A percentile compares a stretch with the other conserved stretches of the same genome.
These are phyloP conservation scores for Quercus tomentella DNA, from an alignment of 331 rosid genomes.

Conservation along the genomic window DNA sequence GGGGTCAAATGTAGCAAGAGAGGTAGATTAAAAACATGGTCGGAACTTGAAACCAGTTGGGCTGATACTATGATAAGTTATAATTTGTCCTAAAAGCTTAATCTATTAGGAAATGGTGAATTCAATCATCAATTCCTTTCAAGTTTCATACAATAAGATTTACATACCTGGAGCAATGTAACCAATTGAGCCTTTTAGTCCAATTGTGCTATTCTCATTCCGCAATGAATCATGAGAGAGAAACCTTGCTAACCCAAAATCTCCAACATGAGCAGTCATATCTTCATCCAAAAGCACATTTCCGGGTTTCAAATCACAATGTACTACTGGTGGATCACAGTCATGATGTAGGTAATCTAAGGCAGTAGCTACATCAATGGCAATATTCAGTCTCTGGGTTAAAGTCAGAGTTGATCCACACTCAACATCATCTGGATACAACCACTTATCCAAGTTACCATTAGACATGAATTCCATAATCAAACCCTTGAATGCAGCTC, in stretches of 20 bases:
- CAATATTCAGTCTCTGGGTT: constrained; percentile 9
- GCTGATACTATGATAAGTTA: too few relatives aligned
- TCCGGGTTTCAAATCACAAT: constrained; percentile 47
- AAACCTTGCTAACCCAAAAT: constrained; percentile 56
- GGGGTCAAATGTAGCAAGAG: too few relatives aligned
- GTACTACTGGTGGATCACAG: constrained; percentile 27
- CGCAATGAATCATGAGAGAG: constrained; percentile 7
- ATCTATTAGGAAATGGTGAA: too few relatives aligned
- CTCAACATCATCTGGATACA: constrained; percentile 21
- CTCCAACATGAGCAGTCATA: constrained; percentile 48
- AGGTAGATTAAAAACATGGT: too few relatives aligned
- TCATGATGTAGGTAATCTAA: constrained; percentile 17
- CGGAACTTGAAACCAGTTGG: too few relatives aligned
- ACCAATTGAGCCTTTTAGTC: constrained; percentile 46
- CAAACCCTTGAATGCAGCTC: constrained; percentile 41
- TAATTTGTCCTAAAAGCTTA: too few relatives aligned
- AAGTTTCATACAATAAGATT: not conserved
- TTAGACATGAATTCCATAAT: constrained; percentile 39
- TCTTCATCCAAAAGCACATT: constrained; percentile 43
- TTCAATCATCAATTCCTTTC: rapidly evolving
- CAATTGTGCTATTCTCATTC: constrained; percentile 17
- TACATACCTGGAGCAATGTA: constrained; percentile 49
- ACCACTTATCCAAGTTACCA: constrained; percentile 36
- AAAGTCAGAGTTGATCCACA: constrained; percentile 3
- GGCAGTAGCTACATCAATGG: constrained; percentile 25